Base-by-base conservation (phyloP, 345 rosid species). In the Bretschneidera sinensis region DNA sequence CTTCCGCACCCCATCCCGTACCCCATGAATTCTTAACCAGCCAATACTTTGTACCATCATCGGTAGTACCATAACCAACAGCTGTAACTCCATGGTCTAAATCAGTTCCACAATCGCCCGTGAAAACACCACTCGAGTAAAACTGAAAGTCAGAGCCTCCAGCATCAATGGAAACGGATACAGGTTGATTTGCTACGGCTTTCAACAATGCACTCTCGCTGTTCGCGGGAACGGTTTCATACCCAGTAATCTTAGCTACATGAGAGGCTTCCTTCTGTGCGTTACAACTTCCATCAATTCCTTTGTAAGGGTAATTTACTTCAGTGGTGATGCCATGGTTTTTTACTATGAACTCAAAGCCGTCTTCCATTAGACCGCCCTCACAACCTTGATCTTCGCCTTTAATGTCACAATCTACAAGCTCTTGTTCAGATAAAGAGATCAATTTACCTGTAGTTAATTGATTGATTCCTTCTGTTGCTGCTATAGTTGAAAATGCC, bases 1-100 rank as follows among this genome's bases (percentile, higher is more conserved):
- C 60, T 62, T 57, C 24, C 43, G 56, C 69, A 28, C 83, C 83
- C 83, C 83, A 75, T 1, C 79, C n/a, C n/a, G n/a, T n/a, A n/a
- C n/a, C n/a, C n/a, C n/a, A n/a, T n/a, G n/a, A 75, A 28, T 76
- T 71, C 60, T 73, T 79, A n/a, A 74, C 69, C 21, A 76, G 24
- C 84, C 81, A 74, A 60, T 76, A 76, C 48, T 71, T 74, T 4
- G 31, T 66, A 0, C 79, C 77, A 20, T 53, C 24, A 14, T 45
- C 35, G 5, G 24, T 50, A 0, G 43, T 23, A 0, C 76, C 81
- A 24, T 77, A 80, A 4, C 84, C 84, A 20, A 80, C 65, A 0
- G 43, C 60, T 0, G 74, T 43, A 21, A 69, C 79, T 0, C 69
- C 84, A 24, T 74, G 76, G 43, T 76, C 66, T 0, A 76, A 56